Conservation (phyloP, 2,329 filamentous ascomycete species). For the Claviceps citrina region DNA sequence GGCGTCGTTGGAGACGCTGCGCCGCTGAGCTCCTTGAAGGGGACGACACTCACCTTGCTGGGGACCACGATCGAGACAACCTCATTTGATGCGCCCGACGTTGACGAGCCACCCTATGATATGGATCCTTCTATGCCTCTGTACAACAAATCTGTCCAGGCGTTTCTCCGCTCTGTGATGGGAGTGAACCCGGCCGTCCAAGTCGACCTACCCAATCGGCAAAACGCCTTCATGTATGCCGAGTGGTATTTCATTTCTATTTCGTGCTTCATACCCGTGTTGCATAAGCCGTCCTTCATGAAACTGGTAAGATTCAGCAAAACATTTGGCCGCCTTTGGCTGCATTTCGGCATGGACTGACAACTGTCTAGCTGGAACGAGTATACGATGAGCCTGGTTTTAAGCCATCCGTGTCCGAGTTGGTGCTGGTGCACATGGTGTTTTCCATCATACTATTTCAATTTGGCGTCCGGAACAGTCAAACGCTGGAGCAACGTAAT, state of each 20-base stretch:
- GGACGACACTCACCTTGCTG: constrained; percentile 61
- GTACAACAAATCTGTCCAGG: constrained; percentile 58
- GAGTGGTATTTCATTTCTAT: constrained; percentile 63
- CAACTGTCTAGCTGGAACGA: constrained; percentile 33
- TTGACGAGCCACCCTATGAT: constrained; percentile 37
- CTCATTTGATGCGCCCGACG: constrained; percentile 51
- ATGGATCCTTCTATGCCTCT: constrained; percentile 27
- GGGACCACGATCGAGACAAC: constrained; percentile 68
- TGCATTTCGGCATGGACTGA: constrained; percentile 1
- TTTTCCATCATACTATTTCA: constrained; percentile 67
- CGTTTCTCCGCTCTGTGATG: constrained; percentile 50
- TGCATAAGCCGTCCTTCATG: constrained; percentile 65
- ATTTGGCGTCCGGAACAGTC: constrained; percentile 53
- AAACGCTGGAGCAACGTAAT: constrained; percentile 36
- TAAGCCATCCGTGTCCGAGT: constrained; percentile 46
- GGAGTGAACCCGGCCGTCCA: constrained; percentile 42
- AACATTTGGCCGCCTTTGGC: no score
- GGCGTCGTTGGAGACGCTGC: constrained; percentile 48
- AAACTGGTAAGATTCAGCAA: constrained; percentile 36
- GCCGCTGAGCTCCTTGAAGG: constrained; percentile 57
- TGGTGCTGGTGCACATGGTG: constrained; percentile 62
- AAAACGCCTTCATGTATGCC: constrained; percentile 52
- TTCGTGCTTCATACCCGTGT: constrained; percentile 55
- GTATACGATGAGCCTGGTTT: constrained; percentile 57
- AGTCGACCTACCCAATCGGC: constrained; percentile 45